Percentiles rank a stretch among this genome's conserved stretches.
Conservation (phyloP, 1,284 basidiomycete species). For the Gymnopus androsaceus region DNA sequence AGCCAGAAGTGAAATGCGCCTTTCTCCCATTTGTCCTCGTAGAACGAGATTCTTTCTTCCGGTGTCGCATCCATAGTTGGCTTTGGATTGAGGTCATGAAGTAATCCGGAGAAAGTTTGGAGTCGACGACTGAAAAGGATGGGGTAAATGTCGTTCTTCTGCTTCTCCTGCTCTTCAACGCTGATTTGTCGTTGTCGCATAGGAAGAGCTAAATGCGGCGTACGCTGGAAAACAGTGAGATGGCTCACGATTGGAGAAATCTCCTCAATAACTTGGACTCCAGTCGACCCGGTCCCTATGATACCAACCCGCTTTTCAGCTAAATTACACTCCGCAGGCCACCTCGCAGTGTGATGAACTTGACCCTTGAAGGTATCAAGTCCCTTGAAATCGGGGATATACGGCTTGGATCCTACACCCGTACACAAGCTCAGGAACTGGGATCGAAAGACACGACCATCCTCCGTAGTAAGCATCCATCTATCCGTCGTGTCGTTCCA, state of each 20-base stretch:
- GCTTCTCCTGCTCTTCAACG: constrained; percentile 15
- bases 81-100: constrained; percentile 15
- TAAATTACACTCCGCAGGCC: constrained; percentile 26
- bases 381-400: constrained; percentile 25
- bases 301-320: constrained; percentile 26
- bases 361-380: constrained; percentile 27
- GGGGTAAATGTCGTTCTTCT: constrained; percentile 24
- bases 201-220: constrained; percentile 27
- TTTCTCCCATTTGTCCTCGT: constrained; percentile 24
- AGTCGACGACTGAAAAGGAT: constrained; percentile 21
- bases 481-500: constrained; percentile 12
- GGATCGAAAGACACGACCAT: constrained; percentile 1
- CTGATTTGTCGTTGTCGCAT: constrained; percentile 24
- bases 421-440: constrained; percentile 15
- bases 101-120: constrained; percentile 27
- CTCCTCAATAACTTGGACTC: constrained; percentile 30
- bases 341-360: constrained; percentile 26
- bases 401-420: constrained; percentile 25
- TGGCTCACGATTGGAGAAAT: constrained; percentile 22
- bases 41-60: constrained; percentile 24
- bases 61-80: constrained; percentile 21
- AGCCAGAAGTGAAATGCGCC: constrained; percentile 28
- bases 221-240: constrained; percentile 33
- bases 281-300: constrained; percentile 31
- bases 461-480: constrained; percentile 12